These are phyloP conservation scores for Alternaria sp. DNA, from an alignment of 2,329 filamentous ascomycete species.

Conservation along the genomic window DNA sequence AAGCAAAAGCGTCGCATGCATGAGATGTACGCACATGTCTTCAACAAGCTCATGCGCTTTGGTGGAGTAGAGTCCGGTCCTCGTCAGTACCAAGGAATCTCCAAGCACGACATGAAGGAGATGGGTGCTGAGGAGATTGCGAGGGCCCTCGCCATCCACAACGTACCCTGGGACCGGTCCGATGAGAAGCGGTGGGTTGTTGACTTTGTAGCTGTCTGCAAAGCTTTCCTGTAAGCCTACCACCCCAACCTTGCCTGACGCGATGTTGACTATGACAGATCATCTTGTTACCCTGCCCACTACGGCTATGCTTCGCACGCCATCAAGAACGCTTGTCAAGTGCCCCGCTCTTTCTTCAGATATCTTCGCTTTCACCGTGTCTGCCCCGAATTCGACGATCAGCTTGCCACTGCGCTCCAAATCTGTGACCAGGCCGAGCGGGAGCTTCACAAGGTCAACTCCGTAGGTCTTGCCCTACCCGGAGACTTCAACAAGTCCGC, in stretches of 20 bases:
- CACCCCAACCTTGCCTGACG: neutral
- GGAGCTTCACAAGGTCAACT: constrained; percentile 68
- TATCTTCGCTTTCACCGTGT: constrained; percentile 86
- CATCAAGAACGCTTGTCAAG: constrained; percentile 66
- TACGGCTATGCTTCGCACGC: constrained; percentile 59
- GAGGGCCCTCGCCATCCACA: constrained; percentile 67
- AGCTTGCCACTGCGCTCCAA: constrained; percentile 69
- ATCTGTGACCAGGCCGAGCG: constrained; percentile 70
- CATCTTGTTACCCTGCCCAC: constrained; percentile 61
- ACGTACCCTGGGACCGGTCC: constrained; percentile 58
- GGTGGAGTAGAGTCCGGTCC: constrained; percentile 75
- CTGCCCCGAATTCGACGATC: constrained; percentile 76
- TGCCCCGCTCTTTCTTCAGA: constrained; percentile 85
- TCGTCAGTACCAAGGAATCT: constrained; percentile 69
- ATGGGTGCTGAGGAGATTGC: constrained; percentile 70
- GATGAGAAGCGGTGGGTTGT: constrained; percentile 70
- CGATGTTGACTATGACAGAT: constrained; percentile 50
- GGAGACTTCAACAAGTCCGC: constrained; percentile 83
- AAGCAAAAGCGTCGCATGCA: constrained; percentile 77
- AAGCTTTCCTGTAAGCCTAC: constrained; percentile 74
- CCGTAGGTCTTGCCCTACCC: constrained; percentile 64
- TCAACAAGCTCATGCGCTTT: constrained; percentile 80
- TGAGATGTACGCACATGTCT: constrained; percentile 65
- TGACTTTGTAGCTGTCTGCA: constrained; percentile 79
- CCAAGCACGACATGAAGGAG: constrained; percentile 65